Conservation (phyloP, 495 filamentous ascomycete genomes). For the Talaromyces nanjingensis region DNA sequence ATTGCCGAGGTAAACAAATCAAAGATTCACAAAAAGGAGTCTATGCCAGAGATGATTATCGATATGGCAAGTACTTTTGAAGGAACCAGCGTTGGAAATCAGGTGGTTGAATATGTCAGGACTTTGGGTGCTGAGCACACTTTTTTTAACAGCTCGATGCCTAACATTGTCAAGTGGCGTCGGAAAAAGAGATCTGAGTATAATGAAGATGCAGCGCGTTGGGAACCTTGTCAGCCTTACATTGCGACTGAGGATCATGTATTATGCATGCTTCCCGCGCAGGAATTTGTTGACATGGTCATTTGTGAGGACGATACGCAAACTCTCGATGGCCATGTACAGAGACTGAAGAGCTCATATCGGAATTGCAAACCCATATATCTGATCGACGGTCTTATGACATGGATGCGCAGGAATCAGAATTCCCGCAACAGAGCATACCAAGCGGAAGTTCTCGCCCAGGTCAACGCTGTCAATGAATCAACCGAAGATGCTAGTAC, state of each 20-base stretch:
- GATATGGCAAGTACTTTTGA: slow-evolving; percentile 57
- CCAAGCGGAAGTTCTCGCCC: slow-evolving; percentile 54
- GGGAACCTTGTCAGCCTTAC: slow-evolving; percentile 54
- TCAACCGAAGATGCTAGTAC: slow-evolving; percentile 12
- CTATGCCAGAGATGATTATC: slow-evolving; percentile 77
- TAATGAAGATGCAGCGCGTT: slow-evolving; percentile 54
- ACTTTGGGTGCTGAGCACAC: slow-evolving; percentile 50
- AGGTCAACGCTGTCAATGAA: slow-evolving; percentile 17
- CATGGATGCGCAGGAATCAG: slow-evolving; percentile 64
- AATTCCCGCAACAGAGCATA: slow-evolving; percentile 62
- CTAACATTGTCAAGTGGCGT: slow-evolving; percentile 66
- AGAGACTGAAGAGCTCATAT: slow-evolving; percentile 48
- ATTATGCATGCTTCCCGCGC: slow-evolving; percentile 57
- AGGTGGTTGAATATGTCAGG: slow-evolving; percentile 46
- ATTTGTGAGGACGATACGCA: slow-evolving; percentile 26
- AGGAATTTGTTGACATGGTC: slow-evolving; percentile 61
- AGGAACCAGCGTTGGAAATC: slow-evolving; percentile 38
- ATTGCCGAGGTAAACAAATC: slow-evolving; percentile 69
- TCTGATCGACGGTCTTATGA: slow-evolving; percentile 64
- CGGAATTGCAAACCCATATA: slow-evolving; percentile 55
- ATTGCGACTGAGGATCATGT: slow-evolving; percentile 61
- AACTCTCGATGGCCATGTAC: slow-evolving; percentile 55
- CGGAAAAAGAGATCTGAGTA: slow-evolving; percentile 59
- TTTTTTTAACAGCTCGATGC: slow-evolving; percentile 42
- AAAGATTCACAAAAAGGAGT: slow-evolving; percentile 68